Conservation (phyloP, 1,284 basidiomycete species). For the Trichosporon faecale region DNA sequence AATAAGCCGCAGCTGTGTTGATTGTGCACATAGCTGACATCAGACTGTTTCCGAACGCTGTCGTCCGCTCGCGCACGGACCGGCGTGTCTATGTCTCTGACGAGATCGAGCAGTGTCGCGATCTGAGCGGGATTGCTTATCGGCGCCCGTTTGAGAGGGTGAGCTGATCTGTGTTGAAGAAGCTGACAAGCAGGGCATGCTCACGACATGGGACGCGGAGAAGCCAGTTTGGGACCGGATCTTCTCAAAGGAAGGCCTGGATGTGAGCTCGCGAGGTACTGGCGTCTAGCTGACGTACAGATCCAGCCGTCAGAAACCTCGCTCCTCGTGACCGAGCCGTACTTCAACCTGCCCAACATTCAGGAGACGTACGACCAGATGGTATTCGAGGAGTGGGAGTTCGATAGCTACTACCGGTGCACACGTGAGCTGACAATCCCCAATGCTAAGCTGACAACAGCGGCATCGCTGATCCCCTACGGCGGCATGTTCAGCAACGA, state of each 20-base stretch:
- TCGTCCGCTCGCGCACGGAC: conserved; percentile 74
- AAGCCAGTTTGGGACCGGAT: conserved; percentile 86
- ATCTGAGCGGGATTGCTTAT: conserved; percentile 74
- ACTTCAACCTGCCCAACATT: conserved; percentile 85
- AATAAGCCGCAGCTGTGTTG: neutral
- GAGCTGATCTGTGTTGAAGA: conserved; percentile 26
- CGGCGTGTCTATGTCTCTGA: conserved; percentile 75
- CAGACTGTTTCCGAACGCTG: conserved; percentile 72
- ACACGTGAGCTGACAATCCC: conserved; percentile 62
- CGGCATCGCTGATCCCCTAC: conserved; percentile 71
- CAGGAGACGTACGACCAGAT: conserved; percentile 91
- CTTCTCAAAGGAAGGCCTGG: conserved; percentile 67
- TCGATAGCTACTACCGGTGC: conserved; percentile 72
- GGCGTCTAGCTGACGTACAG: conserved; percentile 54
- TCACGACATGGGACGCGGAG: conserved; percentile 88
- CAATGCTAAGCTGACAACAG: conserved; percentile 51
- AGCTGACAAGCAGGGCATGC: conserved; percentile 64
- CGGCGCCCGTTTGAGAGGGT: conserved; percentile 83
- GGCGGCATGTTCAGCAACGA: conserved; percentile 61
- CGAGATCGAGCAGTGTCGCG: conserved; percentile 69
- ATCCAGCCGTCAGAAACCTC: conserved; percentile 68
- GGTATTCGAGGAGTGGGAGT: conserved; percentile 94
- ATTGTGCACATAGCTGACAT: neutral
- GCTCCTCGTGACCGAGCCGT: conserved; percentile 85
- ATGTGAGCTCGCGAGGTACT: conserved; percentile 55